Base-by-base conservation (phyloP, 805 yeast genomes). In the Suhomyces xylopsoci region DNA sequence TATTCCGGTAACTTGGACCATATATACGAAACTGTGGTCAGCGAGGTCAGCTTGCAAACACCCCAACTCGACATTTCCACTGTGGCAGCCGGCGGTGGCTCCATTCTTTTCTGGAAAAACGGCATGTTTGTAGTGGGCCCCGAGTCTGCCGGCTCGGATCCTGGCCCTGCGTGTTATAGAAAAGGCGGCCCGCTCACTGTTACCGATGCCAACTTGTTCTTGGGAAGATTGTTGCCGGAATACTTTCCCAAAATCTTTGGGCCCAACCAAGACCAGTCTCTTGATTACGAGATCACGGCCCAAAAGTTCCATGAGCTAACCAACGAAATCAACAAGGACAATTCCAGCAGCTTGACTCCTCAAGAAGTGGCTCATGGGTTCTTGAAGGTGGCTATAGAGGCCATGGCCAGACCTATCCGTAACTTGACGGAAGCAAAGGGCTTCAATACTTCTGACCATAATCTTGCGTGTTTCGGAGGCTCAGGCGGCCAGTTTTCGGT, bases 401-500 rank as follows among this genome's bases (percentile, higher is more conserved):
- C 91, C 1, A 90, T 90, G 96, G 88, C 94, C n/a, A 79, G 96
- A 55, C 96, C 97, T 2, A 88, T 90, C 50, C 78, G 97, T 53
- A 84, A 87, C 42, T 71, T 90, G 49, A 90, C 96, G 0, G 97
- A 90, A 64, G 89, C 93, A 1, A 88, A 84, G 62, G 97, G 97
- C 4, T 83, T 84, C 62, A 77, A 81, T 42, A 78, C 84, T 0
- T 65, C 87, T 8, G 73, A 79, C 9, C 96, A 90, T 65, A 72
- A 86, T 53, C 70, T 90, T 54, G 96, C 91, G 1, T 80, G 93
- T 2, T 90, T 90, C 70, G 97, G 97, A 46, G 97, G 97, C 47
- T 96, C 96, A 24, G 97, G 97, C 50, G 97, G 97, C 7, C 97
- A 90, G 69, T 92, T 88, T 67, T 92, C 94, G 2, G 84, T 81